These are phyloP conservation scores for Phytophthora capsici DNA, from an alignment of 352 stramenopile genomes.

Conservation along the genomic window DNA sequence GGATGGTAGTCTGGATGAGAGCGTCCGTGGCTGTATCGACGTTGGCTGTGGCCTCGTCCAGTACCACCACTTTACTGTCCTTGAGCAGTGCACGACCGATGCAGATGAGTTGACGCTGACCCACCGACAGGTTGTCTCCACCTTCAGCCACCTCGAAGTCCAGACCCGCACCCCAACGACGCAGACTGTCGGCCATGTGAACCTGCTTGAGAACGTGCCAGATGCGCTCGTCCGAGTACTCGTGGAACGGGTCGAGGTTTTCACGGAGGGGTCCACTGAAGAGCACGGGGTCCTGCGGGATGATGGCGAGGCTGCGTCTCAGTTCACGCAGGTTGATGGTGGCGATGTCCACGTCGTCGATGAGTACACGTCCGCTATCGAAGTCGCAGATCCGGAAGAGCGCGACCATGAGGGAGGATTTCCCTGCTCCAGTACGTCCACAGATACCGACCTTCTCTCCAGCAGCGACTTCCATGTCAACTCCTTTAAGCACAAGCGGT, in stretches of 20 bases:
- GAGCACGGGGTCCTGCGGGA: constrained; percentile 86
- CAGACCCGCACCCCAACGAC: constrained; percentile 55
- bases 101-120: constrained; percentile 95
- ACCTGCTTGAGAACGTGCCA: constrained; percentile 62
- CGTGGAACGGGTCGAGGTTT: constrained; percentile 92
- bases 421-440: constrained; percentile 46
- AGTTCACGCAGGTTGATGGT: constrained; percentile 43
- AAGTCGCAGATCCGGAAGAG: constrained; percentile 52
- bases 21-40: constrained; percentile 47
- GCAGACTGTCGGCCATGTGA: constrained; percentile 73
- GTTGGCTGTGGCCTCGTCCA: constrained; percentile 95
- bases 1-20: constrained; percentile 66
- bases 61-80: constrained; percentile 91
- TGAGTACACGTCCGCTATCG: constrained; percentile 71
- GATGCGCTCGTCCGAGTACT: constrained; percentile 73
- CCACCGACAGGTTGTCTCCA: constrained; percentile 94
- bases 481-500: constrained; percentile 40
- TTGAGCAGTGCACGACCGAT: constrained; percentile 93
- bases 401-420: constrained; percentile 45
- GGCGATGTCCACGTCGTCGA: constrained; percentile 86
- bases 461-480: constrained; percentile 40
- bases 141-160: constrained; percentile 91
- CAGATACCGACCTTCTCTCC: constrained; percentile 67
- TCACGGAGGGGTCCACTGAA: constrained; percentile 89
- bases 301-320: constrained; percentile 43